Evolutionary conservation across 257 asterid species (phyloP).

Genomic region (Nicotiana noctiflora): DNA sequence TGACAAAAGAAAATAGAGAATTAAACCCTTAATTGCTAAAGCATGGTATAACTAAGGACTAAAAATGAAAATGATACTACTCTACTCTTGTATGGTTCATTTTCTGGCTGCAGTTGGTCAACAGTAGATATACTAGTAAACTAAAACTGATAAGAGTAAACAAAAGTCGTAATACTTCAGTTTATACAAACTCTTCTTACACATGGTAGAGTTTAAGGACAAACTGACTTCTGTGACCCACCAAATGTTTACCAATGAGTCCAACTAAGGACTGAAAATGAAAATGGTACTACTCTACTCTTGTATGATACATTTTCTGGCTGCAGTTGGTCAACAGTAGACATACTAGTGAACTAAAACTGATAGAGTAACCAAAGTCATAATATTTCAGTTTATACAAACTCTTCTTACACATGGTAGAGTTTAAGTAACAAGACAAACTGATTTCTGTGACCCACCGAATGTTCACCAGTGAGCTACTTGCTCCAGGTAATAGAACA

Average conservation of each 20-base stretch:
- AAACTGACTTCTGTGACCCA: too few species aligned
- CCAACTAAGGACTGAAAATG: too few species aligned
- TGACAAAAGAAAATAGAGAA: conserved; percentile 22
- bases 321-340: too few species aligned
- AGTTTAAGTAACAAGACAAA: neutral
- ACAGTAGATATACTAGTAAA: neutral
- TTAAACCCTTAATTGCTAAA: neutral
- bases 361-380: too few species aligned
- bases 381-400: too few species aligned
- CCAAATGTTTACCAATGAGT: too few species aligned
- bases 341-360: too few species aligned
- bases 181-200: too few species aligned
- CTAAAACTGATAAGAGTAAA: neutral
- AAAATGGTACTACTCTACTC: too few species aligned
- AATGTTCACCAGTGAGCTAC: neutral
- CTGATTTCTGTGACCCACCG: neutral
- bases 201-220: too few species aligned
- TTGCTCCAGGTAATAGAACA: neutral
- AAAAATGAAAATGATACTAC: neutral
- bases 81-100: neutral
- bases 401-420: too few species aligned
- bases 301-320: too few species aligned
- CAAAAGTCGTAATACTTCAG: neutral
- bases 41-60: neutral
- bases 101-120: neutral